phyloP scores from a whole-genome alignment of 1,284 basidiomycete genomes.

The Earliella scabrosa region DNA sequence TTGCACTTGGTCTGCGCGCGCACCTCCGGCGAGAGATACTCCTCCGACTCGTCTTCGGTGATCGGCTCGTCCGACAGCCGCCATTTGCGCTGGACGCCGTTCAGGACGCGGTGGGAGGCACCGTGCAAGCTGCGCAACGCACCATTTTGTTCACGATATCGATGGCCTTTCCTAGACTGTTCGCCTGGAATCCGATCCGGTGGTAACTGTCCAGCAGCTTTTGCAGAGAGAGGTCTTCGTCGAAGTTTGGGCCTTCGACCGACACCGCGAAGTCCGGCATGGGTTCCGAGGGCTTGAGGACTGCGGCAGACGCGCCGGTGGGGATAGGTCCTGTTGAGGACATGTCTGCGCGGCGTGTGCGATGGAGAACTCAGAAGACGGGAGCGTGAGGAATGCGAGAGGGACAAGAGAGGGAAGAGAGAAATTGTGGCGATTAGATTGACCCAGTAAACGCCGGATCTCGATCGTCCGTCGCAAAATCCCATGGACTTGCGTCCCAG shows the following conservation, averaged over 20 bases:
- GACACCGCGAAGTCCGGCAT: conserved; percentile 74
- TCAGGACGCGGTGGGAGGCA: conserved; percentile 4
- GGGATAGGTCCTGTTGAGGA: conserved; percentile 46
- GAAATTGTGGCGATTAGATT: conserved; percentile 3
- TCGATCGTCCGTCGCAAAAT: no score
- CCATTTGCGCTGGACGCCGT: conserved; percentile 68
- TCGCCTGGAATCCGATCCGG: conserved; percentile 96
- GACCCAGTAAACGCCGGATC: no score
- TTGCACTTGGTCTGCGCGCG: conserved; percentile 78
- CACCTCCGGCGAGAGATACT: conserved; percentile 59
- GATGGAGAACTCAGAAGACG: neutral
- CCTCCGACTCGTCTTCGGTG: conserved; percentile 67
- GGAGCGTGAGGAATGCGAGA: neutral
- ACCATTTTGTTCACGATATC: conserved; percentile 93
- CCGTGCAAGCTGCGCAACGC: conserved; percentile 1
- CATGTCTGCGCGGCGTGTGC: conserved; percentile 14
- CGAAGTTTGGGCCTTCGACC: conserved; percentile 90
- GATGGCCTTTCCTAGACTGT: conserved; percentile 87
- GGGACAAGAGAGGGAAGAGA: neutral
- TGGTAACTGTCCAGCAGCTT: conserved; percentile 82
- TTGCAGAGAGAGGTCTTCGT: conserved; percentile 69
- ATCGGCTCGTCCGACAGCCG: conserved; percentile 82
- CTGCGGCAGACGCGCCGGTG: conserved; percentile 65
- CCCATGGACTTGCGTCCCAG: no score
- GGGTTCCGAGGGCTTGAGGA: conserved; percentile 80